These are phyloP conservation scores for Rhizopus sp. DNA, from an alignment of 371 early-diverging fungal species.

Conservation along the genomic window DNA sequence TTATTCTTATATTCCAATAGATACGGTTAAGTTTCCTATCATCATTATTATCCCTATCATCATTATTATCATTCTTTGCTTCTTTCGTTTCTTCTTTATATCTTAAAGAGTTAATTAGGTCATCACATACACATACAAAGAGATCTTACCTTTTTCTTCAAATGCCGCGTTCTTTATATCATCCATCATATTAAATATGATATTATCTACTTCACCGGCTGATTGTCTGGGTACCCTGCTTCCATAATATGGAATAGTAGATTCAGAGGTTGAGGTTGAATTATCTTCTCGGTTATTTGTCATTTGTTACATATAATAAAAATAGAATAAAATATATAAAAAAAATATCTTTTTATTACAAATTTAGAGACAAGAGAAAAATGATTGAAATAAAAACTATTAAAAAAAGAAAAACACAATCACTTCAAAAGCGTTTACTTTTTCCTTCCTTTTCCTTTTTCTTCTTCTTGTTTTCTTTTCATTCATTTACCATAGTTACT, in stretches of 20 bases:
- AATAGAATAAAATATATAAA: too few species aligned
- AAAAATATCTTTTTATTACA: too few species aligned
- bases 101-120: background rate
- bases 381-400: background rate
- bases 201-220: conserved; percentile 14
- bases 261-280: background rate
- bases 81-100: background rate
- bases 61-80: background rate
- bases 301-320: too few species aligned
- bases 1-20: conserved; percentile 15
- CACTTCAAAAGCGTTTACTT: too few species aligned
- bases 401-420: too few species aligned
- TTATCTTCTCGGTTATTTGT: background rate
- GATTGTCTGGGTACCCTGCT: conserved; percentile 23
- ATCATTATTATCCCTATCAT: background rate
- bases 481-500: background rate
- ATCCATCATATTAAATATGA: conserved; percentile 26
- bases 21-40: background rate
- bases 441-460: too few species aligned
- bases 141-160: background rate
- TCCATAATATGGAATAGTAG: conserved; percentile 17
- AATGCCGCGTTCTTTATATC: conserved; percentile 8
- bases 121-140: background rate
- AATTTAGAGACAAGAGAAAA: too few species aligned
- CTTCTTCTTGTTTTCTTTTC: background rate